Evolutionary conservation across 257 asterid species (phyloP), one percentile per base, ranked within the genome.

Genomic region (Lycium ferocissimum): DNA sequence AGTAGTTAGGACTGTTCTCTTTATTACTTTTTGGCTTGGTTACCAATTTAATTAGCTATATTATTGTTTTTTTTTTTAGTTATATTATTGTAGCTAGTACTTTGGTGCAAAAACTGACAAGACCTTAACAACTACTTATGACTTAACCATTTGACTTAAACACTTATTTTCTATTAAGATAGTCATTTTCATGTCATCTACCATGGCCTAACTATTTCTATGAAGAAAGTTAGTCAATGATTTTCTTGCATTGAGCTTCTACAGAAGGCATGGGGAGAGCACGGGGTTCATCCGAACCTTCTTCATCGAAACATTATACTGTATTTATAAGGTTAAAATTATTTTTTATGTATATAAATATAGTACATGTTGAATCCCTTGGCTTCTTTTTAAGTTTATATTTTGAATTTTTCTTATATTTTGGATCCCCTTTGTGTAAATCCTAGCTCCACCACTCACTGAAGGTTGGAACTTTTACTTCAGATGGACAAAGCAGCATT

Each of bases 401-500:
- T 26, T 26, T 26, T 26, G 33, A 1, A 26, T 26, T 26, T 26
- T 26, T 26, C 1, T 26, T 26, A 26, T 26, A 26, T 26, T 26
- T 26, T 26, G 33, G 33, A 26, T 26, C 33, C 33, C 33, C 33
- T 26, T 26, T 1, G 33, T 26, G 33, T 0, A 26, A 26, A 26
- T 26, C 1, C 33, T 26, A 1, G 33, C 33, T 26, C 33, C 33
- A 26, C 33, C 33, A 26, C 33, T 26, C 1, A 2, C 43, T 40
- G 5, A 35, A 40, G 81, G n/a, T 76, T 75, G 1, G 2, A 7
- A 75, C 8, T 13, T 75, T 75, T 26, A 53, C 65, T 78, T 13
- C 85, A 94, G 99, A 96, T 92, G 97, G 98, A 96, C 85, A 96
- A 94, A 89, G 99, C 99, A 20, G 72, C 98, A 49, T 70, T 96